phyloP scores from a whole-genome alignment of 176 grass and related monocot species.

The Hyparrhenia diplandra region DNA sequence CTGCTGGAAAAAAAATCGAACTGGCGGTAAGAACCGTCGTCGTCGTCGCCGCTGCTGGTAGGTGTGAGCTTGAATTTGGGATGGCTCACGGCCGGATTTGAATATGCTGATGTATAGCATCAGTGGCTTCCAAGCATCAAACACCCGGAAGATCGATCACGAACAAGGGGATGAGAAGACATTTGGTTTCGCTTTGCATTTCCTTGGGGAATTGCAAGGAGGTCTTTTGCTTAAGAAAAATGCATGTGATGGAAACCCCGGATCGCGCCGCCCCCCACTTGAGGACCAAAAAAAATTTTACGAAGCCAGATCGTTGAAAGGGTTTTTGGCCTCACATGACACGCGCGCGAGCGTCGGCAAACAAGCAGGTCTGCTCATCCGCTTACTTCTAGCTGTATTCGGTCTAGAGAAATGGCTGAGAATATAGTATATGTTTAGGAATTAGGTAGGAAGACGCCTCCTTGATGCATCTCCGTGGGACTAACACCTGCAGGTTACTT shows the following conservation, averaged over 20 bases:
- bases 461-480: slow-evolving; percentile 47
- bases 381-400: slow-evolving; percentile 28
- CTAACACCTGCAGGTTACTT: slow-evolving; percentile 34
- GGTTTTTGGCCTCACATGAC: slow-evolving; percentile 33
- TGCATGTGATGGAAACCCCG: slow-evolving; percentile 32
- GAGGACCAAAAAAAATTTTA: slow-evolving; percentile 44
- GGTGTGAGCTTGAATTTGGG: not conserved
- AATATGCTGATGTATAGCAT: not conserved
- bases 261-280: slow-evolving; percentile 29
- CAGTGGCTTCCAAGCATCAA: slow-evolving; percentile 59
- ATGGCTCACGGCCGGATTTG: not conserved
- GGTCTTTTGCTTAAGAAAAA: slow-evolving; percentile 57
- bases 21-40: not conserved
- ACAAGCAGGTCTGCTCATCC: slow-evolving; percentile 19
- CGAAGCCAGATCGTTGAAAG: slow-evolving; percentile 70
- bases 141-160: slow-evolving; percentile 36
- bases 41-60: not conserved
- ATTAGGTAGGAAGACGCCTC: slow-evolving; percentile 50
- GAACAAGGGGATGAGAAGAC: not conserved
- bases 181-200: slow-evolving; percentile 20
- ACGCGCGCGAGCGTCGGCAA: slow-evolving; percentile 35
- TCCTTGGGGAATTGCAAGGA: not conserved
- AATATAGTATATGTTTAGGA: slow-evolving; percentile 14
- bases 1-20: slow-evolving; percentile 4
- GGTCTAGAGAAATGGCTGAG: not conserved